phyloP scores from a whole-genome alignment of 148 eudicot species.

The Nepenthes gracilis region DNA sequence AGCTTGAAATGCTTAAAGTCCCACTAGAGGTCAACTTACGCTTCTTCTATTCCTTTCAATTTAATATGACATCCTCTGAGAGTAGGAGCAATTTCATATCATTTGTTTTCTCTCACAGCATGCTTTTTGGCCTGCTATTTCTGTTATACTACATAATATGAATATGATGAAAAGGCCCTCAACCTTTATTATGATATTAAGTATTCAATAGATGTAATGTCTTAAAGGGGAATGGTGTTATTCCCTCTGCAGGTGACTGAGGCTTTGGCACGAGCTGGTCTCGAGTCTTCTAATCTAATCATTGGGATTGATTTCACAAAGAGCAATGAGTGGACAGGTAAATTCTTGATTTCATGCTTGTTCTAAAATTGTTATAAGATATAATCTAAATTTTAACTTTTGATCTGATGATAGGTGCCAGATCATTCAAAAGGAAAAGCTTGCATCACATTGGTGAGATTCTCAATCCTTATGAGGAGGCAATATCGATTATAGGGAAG shows the following conservation, averaged over 20 bases:
- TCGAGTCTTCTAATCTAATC: slow-evolving; percentile 93
- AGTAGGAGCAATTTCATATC: too few species aligned
- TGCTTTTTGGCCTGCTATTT: too few species aligned
- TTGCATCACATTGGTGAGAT: slow-evolving; percentile 71
- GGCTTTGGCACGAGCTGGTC: slow-evolving; percentile 82
- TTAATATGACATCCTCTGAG: too few species aligned
- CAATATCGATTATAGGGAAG: slow-evolving; percentile 86
- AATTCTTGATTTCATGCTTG: not conserved
- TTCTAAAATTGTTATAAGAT: not conserved
- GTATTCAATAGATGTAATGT: too few species aligned
- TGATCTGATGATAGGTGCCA: slow-evolving; percentile 36
- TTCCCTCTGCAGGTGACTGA: slow-evolving; percentile 56
- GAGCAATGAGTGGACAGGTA: slow-evolving; percentile 99
- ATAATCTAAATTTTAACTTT: slow-evolving; percentile 8
- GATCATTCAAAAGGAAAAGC: slow-evolving; percentile 60
- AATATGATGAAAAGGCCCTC: too few species aligned
- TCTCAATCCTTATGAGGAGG: slow-evolving; percentile 80
- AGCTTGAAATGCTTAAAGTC: too few species aligned
- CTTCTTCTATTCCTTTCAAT: too few species aligned
- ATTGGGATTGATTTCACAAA: slow-evolving; percentile 92
- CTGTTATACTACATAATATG: too few species aligned
- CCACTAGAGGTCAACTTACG: too few species aligned
- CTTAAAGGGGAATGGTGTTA: too few species aligned
- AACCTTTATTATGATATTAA: too few species aligned
- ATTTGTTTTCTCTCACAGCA: too few species aligned